Conservation (phyloP, 441 rosid genomes). For the Cnidoscolus chayamansa region DNA sequence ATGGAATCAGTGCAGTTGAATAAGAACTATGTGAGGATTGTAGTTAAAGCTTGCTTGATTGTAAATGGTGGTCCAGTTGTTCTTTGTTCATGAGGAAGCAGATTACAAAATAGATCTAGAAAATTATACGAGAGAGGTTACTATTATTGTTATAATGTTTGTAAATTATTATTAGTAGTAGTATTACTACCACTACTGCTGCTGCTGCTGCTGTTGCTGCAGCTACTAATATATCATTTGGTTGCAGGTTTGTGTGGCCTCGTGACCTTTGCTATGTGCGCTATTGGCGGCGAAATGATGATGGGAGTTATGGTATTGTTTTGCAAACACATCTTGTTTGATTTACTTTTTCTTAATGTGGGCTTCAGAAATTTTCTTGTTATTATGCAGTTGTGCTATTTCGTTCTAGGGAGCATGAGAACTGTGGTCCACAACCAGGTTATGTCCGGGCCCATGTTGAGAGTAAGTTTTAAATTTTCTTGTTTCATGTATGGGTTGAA, state of each 20-base stretch:
- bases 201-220: too few relatives aligned
- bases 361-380: conserved; percentile 21
- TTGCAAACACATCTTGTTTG: conserved; percentile 16
- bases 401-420: conserved; percentile 96
- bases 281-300: conserved; percentile 97
- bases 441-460: conserved; percentile 96
- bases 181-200: neutral
- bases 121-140: neutral
- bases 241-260: conserved; percentile 92
- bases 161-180: too few relatives aligned
- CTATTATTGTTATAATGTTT: too few relatives aligned
- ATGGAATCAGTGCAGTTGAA: neutral
- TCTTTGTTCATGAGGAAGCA: neutral
- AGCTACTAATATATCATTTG: conserved; percentile 1
- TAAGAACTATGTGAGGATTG: neutral
- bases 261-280: conserved; percentile 99
- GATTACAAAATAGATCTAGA: neutral
- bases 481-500: conserved; percentile 13
- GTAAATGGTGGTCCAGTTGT: neutral
- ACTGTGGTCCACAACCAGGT: conserved; percentile 94
- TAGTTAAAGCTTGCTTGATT: neutral
- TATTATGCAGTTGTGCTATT: conserved; percentile 83
- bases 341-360: conserved; percentile 19
- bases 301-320: conserved; percentile 86
- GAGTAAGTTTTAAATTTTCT: conserved; percentile 49